These are phyloP conservation scores for Margaritispora aquatica DNA, from an alignment of 495 filamentous ascomycete genomes.

Conservation along the genomic window DNA sequence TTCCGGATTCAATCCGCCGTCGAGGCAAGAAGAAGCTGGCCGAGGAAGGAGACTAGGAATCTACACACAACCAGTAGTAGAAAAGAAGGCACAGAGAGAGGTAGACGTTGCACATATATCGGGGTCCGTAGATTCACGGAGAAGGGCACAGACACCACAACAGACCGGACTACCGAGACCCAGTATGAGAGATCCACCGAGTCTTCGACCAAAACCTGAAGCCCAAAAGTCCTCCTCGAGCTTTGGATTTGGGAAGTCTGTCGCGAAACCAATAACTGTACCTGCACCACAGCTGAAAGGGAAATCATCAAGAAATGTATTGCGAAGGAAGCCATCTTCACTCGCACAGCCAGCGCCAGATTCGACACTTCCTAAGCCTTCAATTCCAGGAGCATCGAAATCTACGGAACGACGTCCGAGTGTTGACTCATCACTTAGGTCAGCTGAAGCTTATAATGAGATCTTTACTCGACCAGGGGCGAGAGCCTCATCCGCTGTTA, in stretches of 20 bases:
- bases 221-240: conserved; percentile 7
- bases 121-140: conserved; percentile 9
- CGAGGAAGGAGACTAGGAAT: conserved; percentile 15
- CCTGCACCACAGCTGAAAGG: conserved; percentile 17
- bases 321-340: conserved; percentile 42
- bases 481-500: conserved; percentile 2
- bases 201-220: conserved; percentile 7
- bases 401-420: conserved; percentile 27
- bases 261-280: conserved; percentile 10
- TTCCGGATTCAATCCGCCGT: conserved; percentile 24
- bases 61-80: conserved; percentile 9
- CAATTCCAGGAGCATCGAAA: conserved; percentile 5
- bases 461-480: conserved; percentile 19
- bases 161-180: conserved; percentile 16
- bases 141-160: conserved; percentile 1
- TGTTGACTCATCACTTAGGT: conserved; percentile 25
- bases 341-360: conserved; percentile 29
- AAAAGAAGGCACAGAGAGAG: conserved; percentile 12
- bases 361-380: not conserved
- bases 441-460: conserved; percentile 21
- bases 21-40: conserved; percentile 18
- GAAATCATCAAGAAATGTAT: conserved; percentile 33
- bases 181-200: conserved; percentile 17
- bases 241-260: conserved; percentile 21
- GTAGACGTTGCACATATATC: conserved; percentile 17